Conservation (phyloP, 2,329 filamentous ascomycete species). For the Harringtonia lauricola region DNA sequence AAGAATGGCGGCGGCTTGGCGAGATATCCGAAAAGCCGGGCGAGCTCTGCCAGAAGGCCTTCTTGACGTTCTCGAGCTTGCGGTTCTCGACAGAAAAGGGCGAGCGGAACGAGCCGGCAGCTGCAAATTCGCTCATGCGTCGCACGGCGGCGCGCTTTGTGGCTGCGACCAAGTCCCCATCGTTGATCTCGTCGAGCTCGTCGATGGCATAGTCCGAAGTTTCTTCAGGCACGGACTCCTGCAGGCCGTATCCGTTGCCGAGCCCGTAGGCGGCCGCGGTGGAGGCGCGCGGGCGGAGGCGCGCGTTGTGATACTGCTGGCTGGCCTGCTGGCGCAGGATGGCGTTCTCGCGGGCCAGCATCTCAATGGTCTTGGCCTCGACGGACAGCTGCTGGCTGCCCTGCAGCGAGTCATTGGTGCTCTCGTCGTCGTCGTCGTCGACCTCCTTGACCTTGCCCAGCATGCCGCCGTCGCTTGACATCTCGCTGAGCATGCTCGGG, state of each 20-base stretch:
- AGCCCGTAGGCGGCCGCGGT: conserved; percentile 41
- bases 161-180: conserved; percentile 33
- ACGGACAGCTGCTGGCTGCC: conserved; percentile 37
- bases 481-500: conserved; percentile 64
- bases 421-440: conserved; percentile 50
- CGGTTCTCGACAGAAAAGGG: conserved; percentile 46
- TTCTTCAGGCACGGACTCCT: conserved; percentile 50
- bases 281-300: conserved; percentile 46
- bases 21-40: conserved; percentile 58
- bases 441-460: conserved; percentile 61
- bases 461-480: conserved; percentile 51
- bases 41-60: conserved; percentile 60
- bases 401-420: conserved; percentile 44
- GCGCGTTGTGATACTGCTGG: conserved; percentile 41
- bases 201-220: conserved; percentile 64
- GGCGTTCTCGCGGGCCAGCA: conserved; percentile 51
- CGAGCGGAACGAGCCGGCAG: conserved; percentile 30
- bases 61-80: conserved; percentile 55
- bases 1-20: conserved; percentile 71
- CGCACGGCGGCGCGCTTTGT: conserved; percentile 34
- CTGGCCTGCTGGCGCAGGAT: conserved; percentile 43
- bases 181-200: conserved; percentile 53
- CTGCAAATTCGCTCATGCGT: conserved; percentile 44
- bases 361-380: conserved; percentile 53
- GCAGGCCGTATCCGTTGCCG: conserved; percentile 47